A percentile compares a stretch with the other conserved stretches of the same genome.
Evolutionary conservation across 2,329 filamentous ascomycete genomes (phyloP).

Genomic region (Aureobasidium sp.): DNA sequence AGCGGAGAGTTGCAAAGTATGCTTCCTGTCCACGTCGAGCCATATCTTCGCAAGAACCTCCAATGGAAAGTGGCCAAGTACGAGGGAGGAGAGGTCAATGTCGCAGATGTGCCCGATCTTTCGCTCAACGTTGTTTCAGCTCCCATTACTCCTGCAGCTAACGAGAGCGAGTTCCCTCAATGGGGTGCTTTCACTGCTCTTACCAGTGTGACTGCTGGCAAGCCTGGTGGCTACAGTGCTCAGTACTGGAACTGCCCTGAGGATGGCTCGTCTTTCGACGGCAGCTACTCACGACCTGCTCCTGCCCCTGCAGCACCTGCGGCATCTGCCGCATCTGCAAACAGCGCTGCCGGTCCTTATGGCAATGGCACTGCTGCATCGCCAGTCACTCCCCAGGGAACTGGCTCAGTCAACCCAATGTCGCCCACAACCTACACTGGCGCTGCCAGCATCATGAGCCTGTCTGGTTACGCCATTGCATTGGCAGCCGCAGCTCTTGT

Average conservation of each 20-base stretch:
- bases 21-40: constrained; percentile 19
- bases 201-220: constrained; percentile 18
- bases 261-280: background rate
- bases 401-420: background rate
- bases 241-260: constrained; percentile 10
- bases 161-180: constrained; percentile 28
- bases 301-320: background rate
- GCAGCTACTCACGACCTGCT: background rate
- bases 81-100: constrained; percentile 27
- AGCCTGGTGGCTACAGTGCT: constrained; percentile 17
- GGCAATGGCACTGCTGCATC: background rate
- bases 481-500: background rate
- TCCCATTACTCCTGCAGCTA: constrained; percentile 28
- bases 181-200: constrained; percentile 26
- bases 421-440: background rate
- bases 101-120: constrained; percentile 28
- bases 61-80: constrained; percentile 27
- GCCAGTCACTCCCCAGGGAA: background rate
- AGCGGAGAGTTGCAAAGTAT: constrained; percentile 27
- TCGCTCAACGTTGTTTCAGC: constrained; percentile 31
- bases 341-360: background rate
- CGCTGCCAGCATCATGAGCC: background rate
- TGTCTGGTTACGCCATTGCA: background rate
- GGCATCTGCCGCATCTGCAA: background rate
- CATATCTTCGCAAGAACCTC: constrained; percentile 24